These are phyloP conservation scores for Sarcodon aspratus DNA, from an alignment of 768 basidiomycete genomes.

Conservation along the genomic window DNA sequence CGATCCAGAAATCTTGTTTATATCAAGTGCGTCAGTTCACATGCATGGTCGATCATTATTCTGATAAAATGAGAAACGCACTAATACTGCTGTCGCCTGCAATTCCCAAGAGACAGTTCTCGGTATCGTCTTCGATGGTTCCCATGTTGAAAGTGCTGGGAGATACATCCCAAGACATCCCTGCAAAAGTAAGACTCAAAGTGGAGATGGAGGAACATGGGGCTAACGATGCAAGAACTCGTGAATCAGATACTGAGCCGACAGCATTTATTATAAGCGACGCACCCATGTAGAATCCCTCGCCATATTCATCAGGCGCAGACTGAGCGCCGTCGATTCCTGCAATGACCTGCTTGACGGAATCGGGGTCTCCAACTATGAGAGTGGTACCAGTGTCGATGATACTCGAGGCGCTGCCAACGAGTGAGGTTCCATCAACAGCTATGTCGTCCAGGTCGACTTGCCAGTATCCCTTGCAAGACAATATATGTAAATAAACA, in stretches of 20 bases:
- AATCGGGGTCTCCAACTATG: conserved; percentile 9
- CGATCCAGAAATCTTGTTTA: conserved; percentile 17
- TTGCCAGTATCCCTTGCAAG: conserved; percentile 15
- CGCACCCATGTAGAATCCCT: conserved; percentile 12
- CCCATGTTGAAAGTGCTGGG: conserved; percentile 9
- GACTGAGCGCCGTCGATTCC: conserved; percentile 8
- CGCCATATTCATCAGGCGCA: conserved; percentile 3
- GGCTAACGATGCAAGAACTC: conserved; percentile 17
- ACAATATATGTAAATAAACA: not conserved
- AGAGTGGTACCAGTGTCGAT: conserved; percentile 18
- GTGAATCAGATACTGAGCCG: conserved; percentile 10
- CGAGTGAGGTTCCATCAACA: conserved; percentile 6
- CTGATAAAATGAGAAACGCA: conserved; percentile 14
- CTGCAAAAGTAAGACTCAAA: not conserved
- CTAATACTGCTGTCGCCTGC: conserved; percentile 13
- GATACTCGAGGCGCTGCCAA: conserved; percentile 7
- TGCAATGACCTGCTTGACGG: conserved; percentile 9
- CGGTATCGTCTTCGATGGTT: conserved; percentile 3
- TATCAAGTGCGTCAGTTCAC: conserved; percentile 5
- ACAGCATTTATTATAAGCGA: conserved; percentile 3
- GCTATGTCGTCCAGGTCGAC: conserved; percentile 5
- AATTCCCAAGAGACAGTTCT: conserved; percentile 14
- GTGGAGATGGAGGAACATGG: conserved; percentile 9
- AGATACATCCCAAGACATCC: no score
- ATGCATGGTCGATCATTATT: conserved; percentile 21